Evolutionary conservation across 1,284 basidiomycete genomes (phyloP).

Genomic region (Pseudozyma tsukubaensis): DNA sequence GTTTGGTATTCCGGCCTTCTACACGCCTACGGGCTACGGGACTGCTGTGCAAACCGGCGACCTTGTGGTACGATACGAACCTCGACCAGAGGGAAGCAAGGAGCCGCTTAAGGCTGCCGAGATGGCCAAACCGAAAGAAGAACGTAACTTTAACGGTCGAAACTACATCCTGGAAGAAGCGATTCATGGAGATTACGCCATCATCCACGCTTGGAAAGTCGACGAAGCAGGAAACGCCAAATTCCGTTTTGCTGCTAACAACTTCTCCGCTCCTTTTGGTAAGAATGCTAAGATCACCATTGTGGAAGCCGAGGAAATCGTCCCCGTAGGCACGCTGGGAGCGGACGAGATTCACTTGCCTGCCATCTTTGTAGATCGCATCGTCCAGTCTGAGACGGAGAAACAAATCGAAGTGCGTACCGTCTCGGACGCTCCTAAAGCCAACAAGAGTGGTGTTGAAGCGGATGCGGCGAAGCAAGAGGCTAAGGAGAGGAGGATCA

Average conservation of each 20-base stretch:
- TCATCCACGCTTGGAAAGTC: conserved; percentile 93
- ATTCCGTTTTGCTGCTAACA: conserved; percentile 68
- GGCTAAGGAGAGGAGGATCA: conserved; percentile 38
- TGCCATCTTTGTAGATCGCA: conserved; percentile 61
- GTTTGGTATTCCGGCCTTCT: conserved; percentile 95
- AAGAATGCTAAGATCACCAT: conserved; percentile 66
- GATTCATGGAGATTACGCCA: conserved; percentile 86
- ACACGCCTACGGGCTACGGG: conserved; percentile 83
- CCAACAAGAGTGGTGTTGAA: neutral
- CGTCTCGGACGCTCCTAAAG: conserved; percentile 47
- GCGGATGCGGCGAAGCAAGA: conserved; percentile 42
- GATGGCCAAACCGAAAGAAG: conserved; percentile 75
- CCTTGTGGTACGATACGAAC: conserved; percentile 68
- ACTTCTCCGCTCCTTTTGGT: conserved; percentile 63
- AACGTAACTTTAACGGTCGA: conserved; percentile 81
- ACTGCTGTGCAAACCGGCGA: conserved; percentile 70
- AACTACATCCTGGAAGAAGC: conserved; percentile 88
- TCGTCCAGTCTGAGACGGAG: conserved; percentile 52
- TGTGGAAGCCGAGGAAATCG: conserved; percentile 66
- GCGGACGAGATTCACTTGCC: conserved; percentile 63
- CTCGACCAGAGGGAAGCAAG: conserved; percentile 34
- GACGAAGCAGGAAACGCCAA: conserved; percentile 76
- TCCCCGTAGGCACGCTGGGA: conserved; percentile 55
- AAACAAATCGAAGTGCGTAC: conserved; percentile 63
- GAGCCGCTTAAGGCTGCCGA: conserved; percentile 61